phyloP scores from a whole-genome alignment of 2,329 filamentous ascomycete species.

The Fusarium kyushuense region DNA sequence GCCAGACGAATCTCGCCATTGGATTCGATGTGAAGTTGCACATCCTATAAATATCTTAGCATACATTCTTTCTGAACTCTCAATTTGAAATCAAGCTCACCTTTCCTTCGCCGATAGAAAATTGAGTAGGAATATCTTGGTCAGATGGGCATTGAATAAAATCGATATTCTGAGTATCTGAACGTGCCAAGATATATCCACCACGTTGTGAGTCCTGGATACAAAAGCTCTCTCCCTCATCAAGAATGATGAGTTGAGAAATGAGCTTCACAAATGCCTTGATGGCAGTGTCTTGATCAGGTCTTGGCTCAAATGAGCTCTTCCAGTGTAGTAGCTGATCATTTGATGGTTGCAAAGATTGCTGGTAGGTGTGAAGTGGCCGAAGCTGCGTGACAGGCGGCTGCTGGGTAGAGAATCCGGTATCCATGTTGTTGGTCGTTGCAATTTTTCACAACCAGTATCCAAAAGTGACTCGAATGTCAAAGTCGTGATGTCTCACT shows the following conservation, averaged over 20 bases:
- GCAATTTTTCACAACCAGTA: neutral
- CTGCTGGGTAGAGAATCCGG: neutral
- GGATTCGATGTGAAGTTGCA: neutral
- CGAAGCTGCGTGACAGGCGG: slow-evolving; percentile 31
- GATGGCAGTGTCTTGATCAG: neutral
- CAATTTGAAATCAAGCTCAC: neutral
- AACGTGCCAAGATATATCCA: slow-evolving; percentile 3
- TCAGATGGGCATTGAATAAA: neutral
- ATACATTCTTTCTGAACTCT: neutral
- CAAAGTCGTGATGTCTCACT: neutral
- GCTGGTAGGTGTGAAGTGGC: slow-evolving; percentile 19
- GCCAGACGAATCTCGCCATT: neutral
- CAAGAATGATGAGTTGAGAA: slow-evolving; percentile 5
- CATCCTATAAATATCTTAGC: neutral
- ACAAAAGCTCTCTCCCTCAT: slow-evolving; percentile 13
- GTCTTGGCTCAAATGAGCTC: neutral
- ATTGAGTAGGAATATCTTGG: slow-evolving; percentile 3
- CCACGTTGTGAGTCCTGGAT: slow-evolving; percentile 1
- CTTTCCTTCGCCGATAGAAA: slow-evolving; percentile 23
- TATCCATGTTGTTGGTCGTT: slow-evolving; percentile 12
- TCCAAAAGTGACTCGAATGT: neutral
- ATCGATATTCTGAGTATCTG: rapidly evolving
- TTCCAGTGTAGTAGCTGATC: neutral
- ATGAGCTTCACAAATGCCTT: slow-evolving; percentile 12
- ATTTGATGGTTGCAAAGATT: neutral